Evolutionary conservation across 495 filamentous ascomycete species (phyloP), one percentile per base, ranked within the genome.

Genomic region (Talaromyces ruber): DNA sequence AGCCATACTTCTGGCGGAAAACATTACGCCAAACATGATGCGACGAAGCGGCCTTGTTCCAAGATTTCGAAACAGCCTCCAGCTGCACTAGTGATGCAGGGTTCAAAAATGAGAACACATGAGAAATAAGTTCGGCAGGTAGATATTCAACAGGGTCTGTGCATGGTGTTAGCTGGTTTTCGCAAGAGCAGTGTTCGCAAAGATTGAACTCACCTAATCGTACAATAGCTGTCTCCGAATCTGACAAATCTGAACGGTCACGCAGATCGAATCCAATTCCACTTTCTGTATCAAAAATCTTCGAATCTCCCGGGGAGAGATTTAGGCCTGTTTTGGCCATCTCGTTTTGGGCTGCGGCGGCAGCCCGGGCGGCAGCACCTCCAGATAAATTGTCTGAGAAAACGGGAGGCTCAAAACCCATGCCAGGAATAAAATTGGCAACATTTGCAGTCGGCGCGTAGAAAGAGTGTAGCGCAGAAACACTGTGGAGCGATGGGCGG

Each of bases 191-290:
- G 65, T 59, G 60, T 62, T 50, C 1, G 63, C 68, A 64, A 65
- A 52, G 62, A 62, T 11, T 65, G 6, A 53, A 64, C 68, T 72
- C 73, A 74, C 76, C 76, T 62, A 76, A 60, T 47, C 75, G 76
- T 25, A 74, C 65, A 9, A 80, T 50, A 11, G 68, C 72, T 58
- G 80, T 66, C 45, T 77, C 76, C 3, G 68, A 53, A 32, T 84
- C 78, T 5, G 77, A 77, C 16, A 76, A 25, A 45, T 80, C 78
- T 16, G 71, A 73, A 39, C 65, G 69, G 63, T 80, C 79, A 4
- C 85, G 83, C 26, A 89, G 65, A n/a, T 87, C 82, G 65, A 93
- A 90, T 11, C 87, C 88, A 60, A 93, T 88, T n/a, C 88, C 89
- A 73, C 88, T 91, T 69, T 92, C 89, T 29, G 84, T 80, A n/a